Evolutionary conservation across 768 basidiomycete genomes (phyloP).

Genomic region (Russula vinacea): DNA sequence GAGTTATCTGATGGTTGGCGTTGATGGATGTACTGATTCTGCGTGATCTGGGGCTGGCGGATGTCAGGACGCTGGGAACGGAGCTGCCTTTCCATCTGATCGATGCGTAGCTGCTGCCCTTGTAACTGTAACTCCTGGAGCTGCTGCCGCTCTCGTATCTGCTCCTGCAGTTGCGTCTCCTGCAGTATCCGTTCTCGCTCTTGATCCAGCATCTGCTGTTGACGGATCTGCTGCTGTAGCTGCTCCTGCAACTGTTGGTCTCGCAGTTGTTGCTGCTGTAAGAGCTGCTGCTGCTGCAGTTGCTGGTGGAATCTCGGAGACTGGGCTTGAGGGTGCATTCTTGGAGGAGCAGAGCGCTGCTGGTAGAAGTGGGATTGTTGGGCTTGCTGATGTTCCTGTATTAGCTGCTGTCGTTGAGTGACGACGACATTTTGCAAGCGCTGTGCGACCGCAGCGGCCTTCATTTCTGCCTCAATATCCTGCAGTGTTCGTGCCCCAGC

Average conservation of each 20-base stretch:
- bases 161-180: slow-evolving; percentile 61
- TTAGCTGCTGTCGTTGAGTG: slow-evolving; percentile 41
- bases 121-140: slow-evolving; percentile 36
- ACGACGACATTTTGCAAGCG: slow-evolving; percentile 30
- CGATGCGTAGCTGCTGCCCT: slow-evolving; percentile 28
- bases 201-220: slow-evolving; percentile 49
- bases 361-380: slow-evolving; percentile 40
- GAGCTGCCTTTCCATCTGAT: slow-evolving; percentile 28
- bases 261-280: slow-evolving; percentile 66
- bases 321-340: slow-evolving; percentile 69
- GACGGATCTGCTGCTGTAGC: slow-evolving; percentile 29
- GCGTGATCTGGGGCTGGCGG: slow-evolving; percentile 30
- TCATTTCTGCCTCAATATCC: slow-evolving; percentile 85
- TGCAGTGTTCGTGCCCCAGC: slow-evolving; percentile 52
- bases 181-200: slow-evolving; percentile 64
- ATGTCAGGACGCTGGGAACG: slow-evolving; percentile 30
- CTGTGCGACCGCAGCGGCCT: slow-evolving; percentile 45
- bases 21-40: slow-evolving; percentile 39
- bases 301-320: slow-evolving; percentile 80
- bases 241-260: slow-evolving; percentile 41
- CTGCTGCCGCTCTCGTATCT: slow-evolving; percentile 42
- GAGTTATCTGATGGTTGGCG: slow-evolving; percentile 46
- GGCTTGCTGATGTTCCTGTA: slow-evolving; percentile 35
- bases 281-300: slow-evolving; percentile 61
- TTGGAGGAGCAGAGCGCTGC: slow-evolving; percentile 64